Conservation (phyloP, 306 rosid species). For the Cajanus cajan region DNA sequence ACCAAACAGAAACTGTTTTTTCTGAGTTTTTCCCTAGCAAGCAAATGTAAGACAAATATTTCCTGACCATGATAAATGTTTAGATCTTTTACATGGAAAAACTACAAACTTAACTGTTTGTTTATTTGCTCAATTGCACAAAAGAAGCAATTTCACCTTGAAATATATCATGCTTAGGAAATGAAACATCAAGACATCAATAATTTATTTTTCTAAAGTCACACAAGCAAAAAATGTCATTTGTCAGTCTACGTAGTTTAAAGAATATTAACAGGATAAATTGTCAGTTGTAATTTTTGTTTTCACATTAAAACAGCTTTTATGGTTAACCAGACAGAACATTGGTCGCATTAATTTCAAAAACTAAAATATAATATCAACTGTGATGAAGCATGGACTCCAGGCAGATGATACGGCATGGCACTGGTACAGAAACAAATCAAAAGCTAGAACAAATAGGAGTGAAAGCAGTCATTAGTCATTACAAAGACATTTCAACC, state of each 20-base stretch:
- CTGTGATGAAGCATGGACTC: not conserved
- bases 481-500: slow-evolving; percentile 14
- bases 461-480: not conserved
- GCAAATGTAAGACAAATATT: slow-evolving; percentile 14
- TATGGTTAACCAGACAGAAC: not conserved
- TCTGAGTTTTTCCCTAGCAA: not conserved
- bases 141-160: not conserved
- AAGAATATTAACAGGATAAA: not conserved
- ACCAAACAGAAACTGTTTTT: slow-evolving; percentile 17
- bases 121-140: not conserved
- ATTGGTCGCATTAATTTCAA: not conserved
- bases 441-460: not conserved
- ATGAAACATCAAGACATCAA: not conserved
- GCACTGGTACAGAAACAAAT: not conserved
- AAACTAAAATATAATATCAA: slow-evolving; percentile 4
- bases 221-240: not conserved
- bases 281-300: not conserved
- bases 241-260: not conserved
- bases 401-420: not conserved
- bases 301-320: not conserved
- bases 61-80: not conserved
- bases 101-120: not conserved
- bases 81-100: slow-evolving; percentile 9
- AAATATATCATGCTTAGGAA: slow-evolving; percentile 10
- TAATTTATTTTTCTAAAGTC: not conserved